phyloP scores from a whole-genome alignment of 2,329 filamentous ascomycete species.

The Fusarium sambucinum region DNA sequence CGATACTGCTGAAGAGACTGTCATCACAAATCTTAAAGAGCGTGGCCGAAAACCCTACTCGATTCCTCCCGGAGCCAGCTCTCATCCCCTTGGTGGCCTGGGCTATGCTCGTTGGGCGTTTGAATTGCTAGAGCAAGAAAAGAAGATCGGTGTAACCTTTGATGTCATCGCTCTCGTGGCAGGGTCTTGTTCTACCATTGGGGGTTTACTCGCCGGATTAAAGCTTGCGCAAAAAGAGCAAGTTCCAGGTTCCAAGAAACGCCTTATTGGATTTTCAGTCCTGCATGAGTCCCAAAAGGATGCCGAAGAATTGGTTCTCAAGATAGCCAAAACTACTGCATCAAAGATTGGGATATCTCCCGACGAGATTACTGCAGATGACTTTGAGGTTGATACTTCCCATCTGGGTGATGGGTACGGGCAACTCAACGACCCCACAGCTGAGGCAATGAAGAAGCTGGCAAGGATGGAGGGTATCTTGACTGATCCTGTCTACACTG shows the following conservation, averaged over 20 bases:
- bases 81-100: conserved; percentile 22
- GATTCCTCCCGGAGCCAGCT: conserved; percentile 27
- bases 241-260: conserved; percentile 10
- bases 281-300: background rate
- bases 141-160: conserved; percentile 13
- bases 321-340: conserved; percentile 20
- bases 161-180: conserved; percentile 20
- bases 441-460: conserved; percentile 20
- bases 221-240: conserved; percentile 23
- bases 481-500: conserved; percentile 33
- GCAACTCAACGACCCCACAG: conserved; percentile 10
- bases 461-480: conserved; percentile 31
- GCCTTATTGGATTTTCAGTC: conserved; percentile 22
- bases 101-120: conserved; percentile 36
- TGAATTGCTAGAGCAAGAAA: conserved; percentile 27
- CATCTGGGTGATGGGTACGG: conserved; percentile 28
- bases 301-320: conserved; percentile 13
- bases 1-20: conserved; percentile 16
- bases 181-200: conserved; percentile 30
- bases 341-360: conserved; percentile 20
- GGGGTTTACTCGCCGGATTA: conserved; percentile 27
- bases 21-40: background rate
- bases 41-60: conserved; percentile 24
- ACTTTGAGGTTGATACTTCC: conserved; percentile 25
- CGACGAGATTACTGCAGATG: conserved; percentile 19